phyloP scores from a whole-genome alignment of 164 flowering plant species.

The Piper longum region DNA sequence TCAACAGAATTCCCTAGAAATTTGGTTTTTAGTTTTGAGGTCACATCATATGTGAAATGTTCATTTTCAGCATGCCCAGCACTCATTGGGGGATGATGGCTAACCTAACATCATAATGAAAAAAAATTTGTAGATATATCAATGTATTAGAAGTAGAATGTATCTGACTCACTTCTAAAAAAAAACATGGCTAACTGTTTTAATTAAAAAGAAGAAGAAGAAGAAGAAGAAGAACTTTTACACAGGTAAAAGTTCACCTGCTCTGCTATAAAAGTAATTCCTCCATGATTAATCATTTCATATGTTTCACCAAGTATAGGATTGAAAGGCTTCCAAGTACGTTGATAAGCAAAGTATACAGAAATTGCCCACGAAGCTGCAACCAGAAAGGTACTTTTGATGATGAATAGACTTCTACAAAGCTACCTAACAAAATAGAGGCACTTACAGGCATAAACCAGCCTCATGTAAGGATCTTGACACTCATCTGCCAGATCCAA shows the following conservation, averaged over 20 bases:
- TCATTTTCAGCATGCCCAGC: slow-evolving; percentile 89
- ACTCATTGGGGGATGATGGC: slow-evolving; percentile 90
- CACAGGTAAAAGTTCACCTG: slow-evolving; percentile 27
- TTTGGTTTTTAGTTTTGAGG: slow-evolving; percentile 75
- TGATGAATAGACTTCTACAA: not conserved
- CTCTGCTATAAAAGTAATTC: slow-evolving; percentile 61
- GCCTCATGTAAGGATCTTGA: slow-evolving; percentile 83
- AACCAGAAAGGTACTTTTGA: slow-evolving; percentile 6
- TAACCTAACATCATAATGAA: slow-evolving; percentile 34
- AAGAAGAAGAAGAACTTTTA: too few species aligned
- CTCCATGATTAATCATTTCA: slow-evolving; percentile 68
- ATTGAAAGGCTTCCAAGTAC: slow-evolving; percentile 90
- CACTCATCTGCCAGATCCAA: slow-evolving; percentile 78
- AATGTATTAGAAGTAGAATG: not conserved
- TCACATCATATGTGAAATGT: slow-evolving; percentile 72
- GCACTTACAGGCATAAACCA: slow-evolving; percentile 67
- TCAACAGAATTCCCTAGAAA: slow-evolving; percentile 74
- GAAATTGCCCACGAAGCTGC: slow-evolving; percentile 83
- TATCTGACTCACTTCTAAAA: not conserved
- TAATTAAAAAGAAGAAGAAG: too few species aligned
- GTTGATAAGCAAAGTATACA: slow-evolving; percentile 62
- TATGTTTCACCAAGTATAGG: slow-evolving; percentile 87
- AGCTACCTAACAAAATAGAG: not conserved
- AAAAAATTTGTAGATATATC: too few species aligned
- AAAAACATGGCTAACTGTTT: too few species aligned